Conservation (phyloP, 2,329 filamentous ascomycete genomes). For the Colletotrichum neosansevieriae region DNA sequence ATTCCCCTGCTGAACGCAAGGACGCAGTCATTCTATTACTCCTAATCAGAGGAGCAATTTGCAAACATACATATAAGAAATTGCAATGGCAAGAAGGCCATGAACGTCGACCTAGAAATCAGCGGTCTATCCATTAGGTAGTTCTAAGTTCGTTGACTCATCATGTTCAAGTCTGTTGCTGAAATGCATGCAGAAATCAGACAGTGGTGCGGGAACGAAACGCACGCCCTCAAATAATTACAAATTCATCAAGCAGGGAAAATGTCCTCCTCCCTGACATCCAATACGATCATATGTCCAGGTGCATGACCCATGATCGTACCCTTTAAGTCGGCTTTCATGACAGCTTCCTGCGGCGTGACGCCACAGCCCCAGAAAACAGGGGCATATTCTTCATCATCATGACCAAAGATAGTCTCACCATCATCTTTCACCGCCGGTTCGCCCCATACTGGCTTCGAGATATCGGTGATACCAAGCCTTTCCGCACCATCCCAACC, state of each 20-base stretch:
- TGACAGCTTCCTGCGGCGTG: slow-evolving; percentile 74
- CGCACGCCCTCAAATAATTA: too few species aligned
- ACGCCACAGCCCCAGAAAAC: slow-evolving; percentile 76
- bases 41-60: too few species aligned
- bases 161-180: too few species aligned
- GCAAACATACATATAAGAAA: too few species aligned
- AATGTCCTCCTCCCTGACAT: slow-evolving; percentile 59
- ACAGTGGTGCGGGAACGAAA: too few species aligned
- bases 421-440: slow-evolving; percentile 55
- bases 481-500: slow-evolving; percentile 67
- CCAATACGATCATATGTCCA: slow-evolving; percentile 72
- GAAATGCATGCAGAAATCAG: too few species aligned
- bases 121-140: too few species aligned
- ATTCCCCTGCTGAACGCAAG: too few species aligned
- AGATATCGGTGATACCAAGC: slow-evolving; percentile 67
- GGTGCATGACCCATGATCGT: slow-evolving; percentile 72
- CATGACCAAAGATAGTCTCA: slow-evolving; percentile 45
- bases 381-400: slow-evolving; percentile 59
- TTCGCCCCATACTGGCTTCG: slow-evolving; percentile 69
- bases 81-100: too few species aligned
- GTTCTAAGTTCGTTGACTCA: too few species aligned
- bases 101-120: too few species aligned
- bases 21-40: too few species aligned
- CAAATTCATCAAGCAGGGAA: slow-evolving; percentile 25
- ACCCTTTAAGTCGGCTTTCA: slow-evolving; percentile 65